Evolutionary conservation across 73 alveolate genomes (phyloP), one percentile per base, ranked within the genome.

Genomic region (Paramecium caudatum): DNA sequence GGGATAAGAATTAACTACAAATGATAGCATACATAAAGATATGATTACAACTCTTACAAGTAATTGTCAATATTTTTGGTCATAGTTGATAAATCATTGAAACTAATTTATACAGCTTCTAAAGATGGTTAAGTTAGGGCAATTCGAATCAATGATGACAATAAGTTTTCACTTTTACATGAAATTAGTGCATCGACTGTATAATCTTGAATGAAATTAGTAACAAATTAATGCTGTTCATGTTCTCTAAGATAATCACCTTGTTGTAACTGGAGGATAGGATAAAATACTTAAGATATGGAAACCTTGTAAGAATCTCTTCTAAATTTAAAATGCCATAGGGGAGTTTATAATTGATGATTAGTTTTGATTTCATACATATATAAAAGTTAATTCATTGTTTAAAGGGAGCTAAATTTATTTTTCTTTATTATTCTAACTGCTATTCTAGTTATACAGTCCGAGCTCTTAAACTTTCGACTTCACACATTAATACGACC

Each of bases 101-200:
- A 68, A 68, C 8, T 68, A n/a, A 34, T 68, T 32, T 68, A 68
- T 8, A 68, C 84, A 34, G 33, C 84, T 3, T 68, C 32, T 15
- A 68, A 68, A 43, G 84, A 68, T 37, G 84, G 84, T 0, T 32
- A 34, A 25, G 84, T 68, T 0, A 68, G 50, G 36, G 84, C 84
- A 8, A 68, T 68, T 2, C 25, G 34, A 32, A 23, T 68, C 2
- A 55, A 55, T n/a, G 84, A 34, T n/a, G 84, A 68, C 1, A 33
- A 30, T 0, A 68, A 68, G 34, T 68, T 68, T 19, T 10, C 25
- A 68, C 37, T 34, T 17, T 10, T 34, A 10, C 61, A 32, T 68
- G 84, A 68, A 34, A 34, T 68, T 34, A 68, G 34, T 68, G 84
- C 84, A 10, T 68, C 84, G 19, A 68, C 25, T 68, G 84, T 68